Evolutionary conservation across 306 rosid genomes (phyloP).

Genomic region (Lupinus albus): DNA sequence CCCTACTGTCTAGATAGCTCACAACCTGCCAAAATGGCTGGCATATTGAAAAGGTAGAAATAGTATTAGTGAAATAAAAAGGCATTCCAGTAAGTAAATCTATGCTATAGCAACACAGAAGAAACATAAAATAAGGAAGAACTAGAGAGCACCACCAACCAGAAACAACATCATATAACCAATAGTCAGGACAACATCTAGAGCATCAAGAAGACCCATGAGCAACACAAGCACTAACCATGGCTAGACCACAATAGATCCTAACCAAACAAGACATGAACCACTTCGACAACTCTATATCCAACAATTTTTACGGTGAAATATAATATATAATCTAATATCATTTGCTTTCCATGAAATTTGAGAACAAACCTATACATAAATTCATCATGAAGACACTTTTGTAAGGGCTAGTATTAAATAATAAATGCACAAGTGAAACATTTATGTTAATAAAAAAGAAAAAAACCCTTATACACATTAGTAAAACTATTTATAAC

Average conservation of each 20-base stretch:
- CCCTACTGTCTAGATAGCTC: slow-evolving; percentile 60
- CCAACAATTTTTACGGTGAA: too few relatives aligned
- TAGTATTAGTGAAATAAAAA: slow-evolving; percentile 9
- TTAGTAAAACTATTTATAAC: background rate
- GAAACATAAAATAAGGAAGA: background rate
- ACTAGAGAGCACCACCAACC: too few relatives aligned
- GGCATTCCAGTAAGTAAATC: background rate
- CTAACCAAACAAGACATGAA: too few relatives aligned
- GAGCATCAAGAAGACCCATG: too few relatives aligned
- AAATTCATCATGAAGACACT: background rate
- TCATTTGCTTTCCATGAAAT: background rate
- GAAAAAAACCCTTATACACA: background rate
- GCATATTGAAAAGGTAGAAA: slow-evolving; percentile 42
- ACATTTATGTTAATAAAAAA: background rate
- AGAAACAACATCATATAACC: too few relatives aligned
- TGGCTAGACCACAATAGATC: too few relatives aligned
- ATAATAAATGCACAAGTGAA: background rate
- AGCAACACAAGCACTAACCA: too few relatives aligned
- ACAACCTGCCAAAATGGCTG: slow-evolving; percentile 97
- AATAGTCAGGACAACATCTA: too few relatives aligned
- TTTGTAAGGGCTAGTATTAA: background rate
- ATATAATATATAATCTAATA: too few relatives aligned
- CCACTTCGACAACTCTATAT: too few relatives aligned
- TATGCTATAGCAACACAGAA: slow-evolving; percentile 12
- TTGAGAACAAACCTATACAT: background rate